A percentile compares a stretch with the other conserved stretches of the same genome.
These are phyloP conservation scores for Cryptococcus sp. DNA, from an alignment of 1,284 basidiomycete species.

Conservation along the genomic window DNA sequence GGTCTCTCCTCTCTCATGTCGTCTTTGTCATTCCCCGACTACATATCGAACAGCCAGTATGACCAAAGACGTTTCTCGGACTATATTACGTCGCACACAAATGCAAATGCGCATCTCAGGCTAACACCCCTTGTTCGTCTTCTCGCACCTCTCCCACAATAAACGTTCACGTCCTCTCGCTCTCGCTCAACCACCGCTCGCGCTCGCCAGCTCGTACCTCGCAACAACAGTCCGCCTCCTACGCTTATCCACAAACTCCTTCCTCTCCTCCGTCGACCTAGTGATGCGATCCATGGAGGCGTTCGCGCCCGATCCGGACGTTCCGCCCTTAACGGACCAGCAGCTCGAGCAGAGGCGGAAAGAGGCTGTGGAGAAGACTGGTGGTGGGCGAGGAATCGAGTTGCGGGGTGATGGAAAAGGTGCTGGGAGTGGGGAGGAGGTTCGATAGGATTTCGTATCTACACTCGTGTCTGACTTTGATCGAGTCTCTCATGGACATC, in stretches of 20 bases:
- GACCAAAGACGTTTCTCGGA: too few relatives aligned
- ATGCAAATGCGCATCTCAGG: too few relatives aligned
- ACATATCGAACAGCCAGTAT: too few relatives aligned
- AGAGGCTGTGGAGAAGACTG: constrained; percentile 25
- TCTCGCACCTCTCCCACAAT: too few relatives aligned
- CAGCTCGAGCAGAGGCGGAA: constrained; percentile 34
- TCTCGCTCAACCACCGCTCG: neutral
- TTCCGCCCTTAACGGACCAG: constrained; percentile 31
- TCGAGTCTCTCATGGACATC: neutral
- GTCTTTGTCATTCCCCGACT: neutral
- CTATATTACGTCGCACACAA: too few relatives aligned
- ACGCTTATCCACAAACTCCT: constrained; percentile 75
- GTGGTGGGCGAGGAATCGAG: constrained; percentile 45
- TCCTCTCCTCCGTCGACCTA: constrained; percentile 82
- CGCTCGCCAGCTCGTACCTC: constrained; percentile 21
- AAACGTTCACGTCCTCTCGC: too few relatives aligned
- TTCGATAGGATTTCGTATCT: constrained; percentile 19
- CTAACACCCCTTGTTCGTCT: too few relatives aligned
- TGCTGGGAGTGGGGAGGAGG: constrained; percentile 47
- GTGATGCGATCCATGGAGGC: constrained; percentile 77
- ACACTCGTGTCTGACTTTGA: too few relatives aligned
- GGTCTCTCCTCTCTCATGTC: constrained; percentile 1
- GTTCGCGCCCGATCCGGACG: constrained; percentile 57
- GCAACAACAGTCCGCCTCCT: constrained; percentile 80
- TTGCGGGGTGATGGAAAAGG: constrained; percentile 43